Base-by-base conservation (phyloP, 768 basidiomycete genomes). In the Cystofilobasidium macerans region DNA sequence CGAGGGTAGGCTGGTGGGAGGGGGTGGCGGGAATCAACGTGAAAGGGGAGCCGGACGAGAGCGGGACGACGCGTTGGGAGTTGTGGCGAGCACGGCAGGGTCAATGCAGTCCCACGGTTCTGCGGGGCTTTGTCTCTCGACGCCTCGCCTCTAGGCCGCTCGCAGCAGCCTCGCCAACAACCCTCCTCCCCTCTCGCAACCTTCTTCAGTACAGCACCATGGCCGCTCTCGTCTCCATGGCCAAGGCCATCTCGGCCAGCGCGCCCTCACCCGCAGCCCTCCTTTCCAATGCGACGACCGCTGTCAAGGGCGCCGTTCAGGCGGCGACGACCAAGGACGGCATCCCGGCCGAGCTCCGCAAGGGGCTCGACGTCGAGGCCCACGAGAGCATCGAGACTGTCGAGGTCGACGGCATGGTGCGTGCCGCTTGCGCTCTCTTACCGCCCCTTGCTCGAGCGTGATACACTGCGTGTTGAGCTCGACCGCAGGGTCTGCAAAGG, bases 301-400 rank as follows among this genome's bases (percentile, higher is more conserved):
- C 84, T 86, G 20, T 81, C 81, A 66, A 82, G 83, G 13, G 84
- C 86, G 22, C 36, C 36, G 38, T 22, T n/a, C 33, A 33, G 20
- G 48, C 20, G 32, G 42, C 28, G 30, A 9, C 51, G 18, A 22
- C 47, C 13, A 69, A 69, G 43, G 89, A 92, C 77, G 85, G 85
- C 51, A 89, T 95, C 69, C 93, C 93, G 22, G 83, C 90, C 6
- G 88, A 89, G 69, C 89, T 94, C 87, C 83, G 90, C 53, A 91
- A 88, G 75, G 86, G 85, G 61, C 85, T 97, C 74, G 93, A 97
- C 77, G 87, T 91, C 70, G 92, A 95, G 78, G 91, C 86, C 51
- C 86, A 88, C 70, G 89, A 92, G 71, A 83, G 87, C 14, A 77
- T 94, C 62, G 84, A 82, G 53, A 79, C 76, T 65, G 88, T 95